Evolutionary conservation across 345 rosid species (phyloP), one percentile per base, ranked within the genome.

Genomic region (Rhodamnia rubescens): DNA sequence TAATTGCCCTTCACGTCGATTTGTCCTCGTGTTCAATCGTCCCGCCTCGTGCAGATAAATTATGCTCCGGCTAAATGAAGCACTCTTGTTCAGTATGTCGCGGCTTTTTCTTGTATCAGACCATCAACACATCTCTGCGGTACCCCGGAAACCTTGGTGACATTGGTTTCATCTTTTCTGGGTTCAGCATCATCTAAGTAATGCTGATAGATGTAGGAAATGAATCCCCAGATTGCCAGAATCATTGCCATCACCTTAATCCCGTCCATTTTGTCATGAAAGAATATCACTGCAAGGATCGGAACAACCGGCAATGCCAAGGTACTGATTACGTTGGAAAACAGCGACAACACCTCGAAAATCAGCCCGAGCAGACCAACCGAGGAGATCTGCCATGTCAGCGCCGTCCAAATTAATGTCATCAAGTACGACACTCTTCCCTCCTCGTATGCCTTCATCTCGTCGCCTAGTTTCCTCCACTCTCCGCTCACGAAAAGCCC

Each of bases 221-320:
- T 42, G 40, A 92, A 92, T 7, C 94, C 93, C 94, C 93, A 92
- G 16, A 91, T 27, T 5, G 94, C 92, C 87, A 92, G 42, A 64
- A 92, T 8, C 93, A 92, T 52, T 2, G 94, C 92, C 18, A 93
- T 87, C 32, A 74, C 92, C 90, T 92, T 91, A n/a, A 90, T 86
- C 6, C 94, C 96, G 32, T 91, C 87, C 93, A 93, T 91, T 86
- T 89, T 89, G 24, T 93, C 96, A 82, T 86, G 89, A 84, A 93
- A 92, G 74, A 92, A 86, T 18, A 92, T n/a, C 55, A 92, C 91
- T 18, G 92, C 93, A 16, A 92, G 91, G 42, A 92, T 52, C 5
- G 94, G 94, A 32, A 91, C 87, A 24, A 89, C 82, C 11, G 94
- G 94, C 89, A 90, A 84, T 15, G 87, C 88, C 88, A 93, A 57